These are phyloP conservation scores for Perkinsus marinus DNA, from an alignment of 169 alveolate genomes.

Conservation along the genomic window DNA sequence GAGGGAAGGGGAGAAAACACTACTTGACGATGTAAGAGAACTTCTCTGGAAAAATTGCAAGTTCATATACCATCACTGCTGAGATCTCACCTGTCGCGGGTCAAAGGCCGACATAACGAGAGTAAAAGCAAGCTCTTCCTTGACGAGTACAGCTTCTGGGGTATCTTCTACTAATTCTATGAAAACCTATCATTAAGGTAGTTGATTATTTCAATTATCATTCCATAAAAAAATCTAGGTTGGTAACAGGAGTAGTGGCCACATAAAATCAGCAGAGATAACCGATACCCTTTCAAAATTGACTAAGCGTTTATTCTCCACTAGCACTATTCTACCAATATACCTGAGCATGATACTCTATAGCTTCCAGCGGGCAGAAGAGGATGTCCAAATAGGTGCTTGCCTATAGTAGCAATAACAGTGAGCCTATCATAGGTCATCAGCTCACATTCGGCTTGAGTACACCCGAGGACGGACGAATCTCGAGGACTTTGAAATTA, in stretches of 20 bases:
- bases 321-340: not conserved
- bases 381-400: not conserved
- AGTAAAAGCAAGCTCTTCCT: not conserved
- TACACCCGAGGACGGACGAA: not conserved
- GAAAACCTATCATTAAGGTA: too few relatives aligned
- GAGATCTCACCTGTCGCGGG: not conserved
- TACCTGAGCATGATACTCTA: not conserved
- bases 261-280: not conserved
- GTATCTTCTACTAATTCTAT: not conserved
- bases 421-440: not conserved
- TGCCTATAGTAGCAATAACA: not conserved
- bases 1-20: not conserved
- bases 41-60: not conserved
- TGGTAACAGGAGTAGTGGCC: too few relatives aligned
- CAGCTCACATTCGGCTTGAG: not conserved
- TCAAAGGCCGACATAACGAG: not conserved
- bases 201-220: too few relatives aligned
- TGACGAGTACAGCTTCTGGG: not conserved
- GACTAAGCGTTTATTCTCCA: too few relatives aligned
- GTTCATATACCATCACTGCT: too few relatives aligned
- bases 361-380: not conserved
- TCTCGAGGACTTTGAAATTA: not conserved
- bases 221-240: too few relatives aligned
- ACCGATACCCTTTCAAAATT: too few relatives aligned
- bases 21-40: not conserved